Percentiles rank a stretch among this genome's conserved stretches.
These are phyloP conservation scores for Endocladia muricata DNA, from an alignment of 31 red algal genomes.

Conservation along the genomic window DNA sequence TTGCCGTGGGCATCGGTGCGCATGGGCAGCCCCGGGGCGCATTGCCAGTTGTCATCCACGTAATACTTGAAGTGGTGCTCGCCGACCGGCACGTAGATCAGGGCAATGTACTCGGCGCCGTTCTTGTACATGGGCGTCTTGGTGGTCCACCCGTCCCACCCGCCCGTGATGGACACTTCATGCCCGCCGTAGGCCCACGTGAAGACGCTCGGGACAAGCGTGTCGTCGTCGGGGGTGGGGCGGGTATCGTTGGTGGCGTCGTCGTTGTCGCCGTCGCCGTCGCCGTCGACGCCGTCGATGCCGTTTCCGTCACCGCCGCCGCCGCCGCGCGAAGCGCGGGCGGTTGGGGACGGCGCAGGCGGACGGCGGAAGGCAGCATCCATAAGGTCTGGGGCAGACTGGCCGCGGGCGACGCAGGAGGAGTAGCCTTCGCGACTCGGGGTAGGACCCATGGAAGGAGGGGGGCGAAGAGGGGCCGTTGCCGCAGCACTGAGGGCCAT, in stretches of 20 bases:
- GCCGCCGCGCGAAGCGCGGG: not conserved
- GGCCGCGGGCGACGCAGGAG: not conserved
- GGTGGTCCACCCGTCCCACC: slow-evolving; percentile 48
- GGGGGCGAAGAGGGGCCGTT: not conserved
- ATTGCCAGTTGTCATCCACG: slow-evolving; percentile 58
- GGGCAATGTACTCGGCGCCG: slow-evolving; percentile 44
- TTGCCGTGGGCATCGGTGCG: slow-evolving; percentile 46
- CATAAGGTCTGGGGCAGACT: not conserved
- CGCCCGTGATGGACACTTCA: slow-evolving; percentile 55
- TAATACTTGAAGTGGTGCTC: slow-evolving; percentile 55
- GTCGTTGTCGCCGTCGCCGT: not conserved
- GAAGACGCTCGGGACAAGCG: slow-evolving; percentile 64
- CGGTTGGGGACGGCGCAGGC: not conserved
- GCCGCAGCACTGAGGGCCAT: not conserved
- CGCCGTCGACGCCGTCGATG: too few species aligned
- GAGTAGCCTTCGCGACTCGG: not conserved
- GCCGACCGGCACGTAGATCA: slow-evolving; percentile 49
- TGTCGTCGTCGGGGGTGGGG: slow-evolving; percentile 13
- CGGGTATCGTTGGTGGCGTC: not conserved
- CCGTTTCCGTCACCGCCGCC: too few species aligned
- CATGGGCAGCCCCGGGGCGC: slow-evolving; percentile 38
- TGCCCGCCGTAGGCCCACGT: slow-evolving; percentile 55
- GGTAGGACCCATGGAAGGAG: not conserved
- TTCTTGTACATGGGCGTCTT: slow-evolving; percentile 51
- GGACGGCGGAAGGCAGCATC: not conserved